Evolutionary conservation across 2,329 filamentous ascomycete genomes (phyloP), one percentile per base, ranked within the genome.

Genomic region (Waltergamsia citrina): DNA sequence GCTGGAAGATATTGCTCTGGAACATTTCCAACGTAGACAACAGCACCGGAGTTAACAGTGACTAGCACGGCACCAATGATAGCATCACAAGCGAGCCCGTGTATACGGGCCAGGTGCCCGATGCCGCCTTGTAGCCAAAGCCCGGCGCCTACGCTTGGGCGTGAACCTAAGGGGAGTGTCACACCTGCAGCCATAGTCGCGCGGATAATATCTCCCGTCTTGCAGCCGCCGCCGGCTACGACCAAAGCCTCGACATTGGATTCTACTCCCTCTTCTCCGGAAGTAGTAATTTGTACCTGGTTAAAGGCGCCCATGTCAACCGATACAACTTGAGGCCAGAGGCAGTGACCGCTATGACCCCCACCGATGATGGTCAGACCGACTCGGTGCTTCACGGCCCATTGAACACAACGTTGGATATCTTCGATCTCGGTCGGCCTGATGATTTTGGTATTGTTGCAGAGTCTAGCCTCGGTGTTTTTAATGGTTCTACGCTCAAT

Each of bases 41-140:
- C 32, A 26, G 65, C 38, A 20, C 64, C 56, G 23, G 64, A 63
- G 1, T 55, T 46, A 34, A 72, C 62, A 41, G 65, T 67, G 49
- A 79, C 64, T 18, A 80, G 10, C 3, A 79, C 62, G 15, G 69
- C 74, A 40, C 76, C 74, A n/a, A 78, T 48, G 29, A 81, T 69
- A 29, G 64, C 48, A 41, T 81, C 75, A 41, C 71, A 78, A 3
- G 72, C 40, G 10, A 81, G 70, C 2, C 76, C 74, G 41, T 74
- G 51, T 7, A 60, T 35, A 38, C 74, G 60, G 23, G 67, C 45
- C n/a, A 77, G 54, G 41, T 78, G 73, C 3, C 75, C 74, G 32
- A 81, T 74, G 34, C 76, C 75, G 26, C 77, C 77, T 56, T 81
- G 74, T 30, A 81, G 56, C 72, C 73, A 80, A 11, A 75, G 43